Base-by-base conservation (phyloP, 768 basidiomycete genomes). In the Lactarius evosmus region DNA sequence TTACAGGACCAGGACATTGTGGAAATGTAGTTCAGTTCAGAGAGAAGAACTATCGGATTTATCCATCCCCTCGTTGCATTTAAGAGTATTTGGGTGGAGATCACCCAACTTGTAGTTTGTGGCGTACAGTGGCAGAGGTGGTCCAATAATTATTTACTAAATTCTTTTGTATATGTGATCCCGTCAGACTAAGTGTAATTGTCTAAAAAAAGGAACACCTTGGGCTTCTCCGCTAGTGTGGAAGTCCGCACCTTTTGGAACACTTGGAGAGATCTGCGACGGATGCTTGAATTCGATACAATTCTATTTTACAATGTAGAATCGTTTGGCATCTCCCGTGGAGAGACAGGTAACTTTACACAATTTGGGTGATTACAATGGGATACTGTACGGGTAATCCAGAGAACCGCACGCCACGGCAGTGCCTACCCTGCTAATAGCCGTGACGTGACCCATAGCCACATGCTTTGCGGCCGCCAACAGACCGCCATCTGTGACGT, bases 381-480 rank as follows among this genome's bases (percentile, higher is more conserved):
- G n/a, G n/a, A n/a, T 22, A 22, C 14, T 9, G 22, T 2, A 46
- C 22, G 12, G 22, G n/a, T 11, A 12, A 46, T 12, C 25, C 44
- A 46, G 44, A 44, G 41, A n/a, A 22, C 9, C n/a, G 41, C 41
- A 8, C n/a, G n/a, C n/a, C n/a, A 40, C n/a, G 1, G 9, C 41
- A 0, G 44, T 11, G 22, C 44, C 22, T 25, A 22, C 11, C 22
- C 44, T 11, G 19, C 44, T 22, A 4, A 46, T 12, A 11, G 44
- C 22, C 2, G 55, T 44, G 1, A n/a, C 25, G n/a, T 29, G 19
- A 54, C 46, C 36, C 46, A 56, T 57, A 4, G 44, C 50, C 29
- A 33, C 25, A 29, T 60, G 62, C 60, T 65, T 54, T 3, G 36
- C 55, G 3, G 29, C 8, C 11, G 60, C 38, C 22, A 62, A 41